Evolutionary conservation across 306 rosid species (phyloP), one percentile per base, ranked within the genome.

Genomic region (Casuarina glauca): DNA sequence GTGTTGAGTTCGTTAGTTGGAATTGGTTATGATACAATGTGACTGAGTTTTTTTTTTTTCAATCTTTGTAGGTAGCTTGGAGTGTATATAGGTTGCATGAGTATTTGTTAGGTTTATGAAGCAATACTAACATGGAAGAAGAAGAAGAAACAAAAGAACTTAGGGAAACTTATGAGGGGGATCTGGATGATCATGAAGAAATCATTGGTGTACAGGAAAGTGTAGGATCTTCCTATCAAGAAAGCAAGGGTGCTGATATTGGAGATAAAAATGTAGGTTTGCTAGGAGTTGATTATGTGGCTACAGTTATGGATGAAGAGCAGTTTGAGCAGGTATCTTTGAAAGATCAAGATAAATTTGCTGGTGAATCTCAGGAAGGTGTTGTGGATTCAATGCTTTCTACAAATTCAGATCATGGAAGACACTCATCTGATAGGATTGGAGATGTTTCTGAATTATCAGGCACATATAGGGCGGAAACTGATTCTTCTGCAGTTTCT

Each of bases 241-340:
- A 80, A 73, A 79, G 38, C 9, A 68, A 70, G 62, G 78, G 54
- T 80, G 73, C 58, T 66, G 84, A 79, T 74, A 77, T 45, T 70
- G 79, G 50, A 74, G 78, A 58, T 44, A 80, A 69, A 62, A 83
- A 72, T 45, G 42, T 60, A 78, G 70, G 20, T 38, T 66, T 73
- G 78, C 86, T 64, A 67, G 84, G 61, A 72, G 68, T 78, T 78
- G 82, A 69, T 84, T 76, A 84, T 39, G 81, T 50, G 66, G 67
- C 75, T 45, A 38, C 73, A 42, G 81, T 55, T 64, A 82, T 74
- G 73, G 84, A 84, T 10, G 93, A 86, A 48, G 86, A 76, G 38
- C 89, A 75, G 61, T 90, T 92, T 83, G 97, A 92, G 86, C 92
- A 81, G 77, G 91, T 90, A 53, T 86, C 91, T 36, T 84, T 90